Evolutionary conservation across 2,329 filamentous ascomycete genomes (phyloP).

Genomic region (Hymenoscyphus salicellus): DNA sequence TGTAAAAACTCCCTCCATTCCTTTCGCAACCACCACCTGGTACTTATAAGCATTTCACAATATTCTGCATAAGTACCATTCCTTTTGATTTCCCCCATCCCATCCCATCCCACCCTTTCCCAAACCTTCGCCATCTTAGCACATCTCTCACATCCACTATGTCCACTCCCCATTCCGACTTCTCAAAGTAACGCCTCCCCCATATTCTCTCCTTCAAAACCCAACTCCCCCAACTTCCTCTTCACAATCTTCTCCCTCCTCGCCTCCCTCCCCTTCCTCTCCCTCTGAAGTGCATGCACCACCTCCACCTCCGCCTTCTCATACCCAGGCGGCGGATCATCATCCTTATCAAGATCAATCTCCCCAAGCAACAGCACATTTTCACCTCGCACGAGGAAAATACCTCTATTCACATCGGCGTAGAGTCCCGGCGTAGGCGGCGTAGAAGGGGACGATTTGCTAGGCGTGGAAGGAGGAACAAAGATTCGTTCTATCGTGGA

Average conservation of each 20-base stretch:
- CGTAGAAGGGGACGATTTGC: slow-evolving; percentile 32
- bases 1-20: neutral
- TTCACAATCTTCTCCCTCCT: slow-evolving; percentile 68
- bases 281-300: slow-evolving; percentile 70
- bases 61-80: slow-evolving; percentile 43
- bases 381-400: slow-evolving; percentile 91
- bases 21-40: slow-evolving; percentile 16
- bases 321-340: slow-evolving; percentile 73
- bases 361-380: slow-evolving; percentile 95
- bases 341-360: slow-evolving; percentile 94
- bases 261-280: slow-evolving; percentile 67
- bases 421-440: slow-evolving; percentile 54
- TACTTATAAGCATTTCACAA: slow-evolving; percentile 48
- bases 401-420: slow-evolving; percentile 79
- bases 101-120: neutral
- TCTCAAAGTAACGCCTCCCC: slow-evolving; percentile 69
- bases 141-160: neutral
- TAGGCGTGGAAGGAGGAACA: slow-evolving; percentile 44
- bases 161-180: neutral
- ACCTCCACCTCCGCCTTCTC: slow-evolving; percentile 62
- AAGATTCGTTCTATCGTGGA: slow-evolving; percentile 89
- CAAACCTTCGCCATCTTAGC: neutral
- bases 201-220: slow-evolving; percentile 83
- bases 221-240: slow-evolving; percentile 70
- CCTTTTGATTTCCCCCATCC: slow-evolving; percentile 9